phyloP scores from a whole-genome alignment of 1,284 basidiomycete species.

The Cutaneotrichosporon spelunceum region DNA sequence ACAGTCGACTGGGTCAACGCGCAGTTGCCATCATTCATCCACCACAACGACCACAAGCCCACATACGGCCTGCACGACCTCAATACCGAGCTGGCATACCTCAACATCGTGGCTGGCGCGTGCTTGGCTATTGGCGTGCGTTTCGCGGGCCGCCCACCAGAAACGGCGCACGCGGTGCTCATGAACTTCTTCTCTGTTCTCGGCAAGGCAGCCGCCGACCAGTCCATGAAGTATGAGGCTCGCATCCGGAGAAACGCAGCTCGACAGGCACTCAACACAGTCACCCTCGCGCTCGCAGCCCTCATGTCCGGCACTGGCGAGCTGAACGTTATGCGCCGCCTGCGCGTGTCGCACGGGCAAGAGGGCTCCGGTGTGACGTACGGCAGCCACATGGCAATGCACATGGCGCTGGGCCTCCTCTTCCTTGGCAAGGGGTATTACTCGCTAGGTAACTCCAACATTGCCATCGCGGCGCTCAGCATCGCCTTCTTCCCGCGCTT shows the following conservation, averaged over 20 bases:
- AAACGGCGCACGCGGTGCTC: slow-evolving; percentile 78
- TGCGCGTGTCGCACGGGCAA: slow-evolving; percentile 88
- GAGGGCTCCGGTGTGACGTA: slow-evolving; percentile 74
- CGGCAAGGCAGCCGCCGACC: slow-evolving; percentile 53
- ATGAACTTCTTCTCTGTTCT: slow-evolving; percentile 77
- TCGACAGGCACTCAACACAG: slow-evolving; percentile 81
- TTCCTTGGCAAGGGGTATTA: slow-evolving; percentile 92
- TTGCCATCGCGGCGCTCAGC: slow-evolving; percentile 83
- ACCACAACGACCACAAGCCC: slow-evolving; percentile 56
- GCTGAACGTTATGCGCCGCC: slow-evolving; percentile 79
- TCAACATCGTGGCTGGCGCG: slow-evolving; percentile 81
- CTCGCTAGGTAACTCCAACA: slow-evolving; percentile 86
- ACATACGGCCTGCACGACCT: slow-evolving; percentile 57
- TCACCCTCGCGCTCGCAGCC: slow-evolving; percentile 79
- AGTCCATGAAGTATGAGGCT: slow-evolving; percentile 74
- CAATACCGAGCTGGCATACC: slow-evolving; percentile 77
- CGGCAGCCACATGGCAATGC: slow-evolving; percentile 84
- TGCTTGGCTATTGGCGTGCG: slow-evolving; percentile 90
- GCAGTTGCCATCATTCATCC: slow-evolving; percentile 71
- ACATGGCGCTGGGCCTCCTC: slow-evolving; percentile 85
- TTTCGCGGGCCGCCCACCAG: slow-evolving; percentile 85
- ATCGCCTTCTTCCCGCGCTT: slow-evolving; percentile 89
- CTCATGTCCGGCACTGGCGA: slow-evolving; percentile 97
- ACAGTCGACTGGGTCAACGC: slow-evolving; percentile 71
- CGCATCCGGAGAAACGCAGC: slow-evolving; percentile 79